Conservation (phyloP, 2,329 filamentous ascomycete species). For the Pseudofabraea citricarpa region DNA sequence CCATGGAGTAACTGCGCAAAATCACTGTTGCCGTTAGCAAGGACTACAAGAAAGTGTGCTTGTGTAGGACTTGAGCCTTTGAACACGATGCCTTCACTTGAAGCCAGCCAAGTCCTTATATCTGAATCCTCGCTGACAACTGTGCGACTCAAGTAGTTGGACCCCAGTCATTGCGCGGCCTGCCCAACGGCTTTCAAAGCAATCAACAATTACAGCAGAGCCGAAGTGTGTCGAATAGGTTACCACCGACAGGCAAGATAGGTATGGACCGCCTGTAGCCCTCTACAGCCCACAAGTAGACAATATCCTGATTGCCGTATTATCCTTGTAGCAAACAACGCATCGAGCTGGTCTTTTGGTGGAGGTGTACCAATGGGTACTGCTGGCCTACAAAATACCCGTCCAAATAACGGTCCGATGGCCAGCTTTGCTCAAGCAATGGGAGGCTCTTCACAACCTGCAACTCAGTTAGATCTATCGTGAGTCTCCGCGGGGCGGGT, state of each 20-base stretch:
- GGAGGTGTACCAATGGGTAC: constrained; percentile 56
- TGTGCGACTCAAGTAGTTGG: constrained; percentile 38
- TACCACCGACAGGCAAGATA: constrained; percentile 63
- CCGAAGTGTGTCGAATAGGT: constrained; percentile 50
- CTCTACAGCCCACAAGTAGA: too few species aligned
- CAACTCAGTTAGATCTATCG: constrained; percentile 59
- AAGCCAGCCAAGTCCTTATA: too few species aligned
- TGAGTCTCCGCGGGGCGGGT: constrained; percentile 44
- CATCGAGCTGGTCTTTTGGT: constrained; percentile 56
- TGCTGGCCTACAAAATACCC: constrained; percentile 47
- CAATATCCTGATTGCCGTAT: not conserved
- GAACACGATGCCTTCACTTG: too few species aligned
- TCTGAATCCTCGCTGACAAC: too few species aligned
- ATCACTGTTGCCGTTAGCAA: too few species aligned
- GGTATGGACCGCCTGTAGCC: constrained; percentile 44
- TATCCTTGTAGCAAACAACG: constrained; percentile 14
- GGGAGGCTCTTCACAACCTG: constrained; percentile 53
- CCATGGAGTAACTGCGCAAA: too few species aligned
- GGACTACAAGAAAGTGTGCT: too few species aligned
- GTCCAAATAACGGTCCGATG: constrained; percentile 50
- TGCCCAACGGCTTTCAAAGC: constrained; percentile 55
- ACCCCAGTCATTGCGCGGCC: constrained; percentile 57
- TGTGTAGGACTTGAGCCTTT: too few species aligned
- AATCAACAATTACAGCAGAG: constrained; percentile 54
- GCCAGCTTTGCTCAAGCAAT: constrained; percentile 64